These are phyloP conservation scores for Ceratobasidium theobromae DNA, from an alignment of 1,284 basidiomycete genomes.

Conservation along the genomic window DNA sequence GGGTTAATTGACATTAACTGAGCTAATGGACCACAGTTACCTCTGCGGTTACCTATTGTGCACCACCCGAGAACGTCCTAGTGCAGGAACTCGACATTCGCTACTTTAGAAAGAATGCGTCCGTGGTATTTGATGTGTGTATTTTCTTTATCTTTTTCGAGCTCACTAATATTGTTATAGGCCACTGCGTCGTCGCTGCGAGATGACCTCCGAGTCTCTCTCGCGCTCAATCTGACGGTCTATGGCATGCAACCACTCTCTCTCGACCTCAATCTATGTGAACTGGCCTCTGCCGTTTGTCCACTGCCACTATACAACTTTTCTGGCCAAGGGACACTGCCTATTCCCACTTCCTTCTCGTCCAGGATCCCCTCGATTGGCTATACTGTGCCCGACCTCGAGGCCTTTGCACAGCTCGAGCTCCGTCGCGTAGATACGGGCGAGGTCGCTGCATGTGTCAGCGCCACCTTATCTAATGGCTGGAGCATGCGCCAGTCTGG, in stretches of 20 bases:
- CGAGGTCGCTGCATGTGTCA: slow-evolving; percentile 81
- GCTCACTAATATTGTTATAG: slow-evolving; percentile 43
- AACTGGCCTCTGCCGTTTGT: slow-evolving; percentile 71
- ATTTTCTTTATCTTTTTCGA: slow-evolving; percentile 63
- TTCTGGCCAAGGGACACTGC: slow-evolving; percentile 68
- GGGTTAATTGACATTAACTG: not conserved
- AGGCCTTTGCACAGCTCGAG: slow-evolving; percentile 83
- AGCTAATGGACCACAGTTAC: slow-evolving; percentile 54
- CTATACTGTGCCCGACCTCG: slow-evolving; percentile 87
- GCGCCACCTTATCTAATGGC: slow-evolving; percentile 89
- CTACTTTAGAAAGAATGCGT: slow-evolving; percentile 70
- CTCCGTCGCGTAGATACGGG: slow-evolving; percentile 69
- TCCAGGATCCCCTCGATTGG: slow-evolving; percentile 74
- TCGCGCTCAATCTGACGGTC: slow-evolving; percentile 75
- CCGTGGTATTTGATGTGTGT: slow-evolving; percentile 70
- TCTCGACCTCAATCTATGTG: slow-evolving; percentile 65
- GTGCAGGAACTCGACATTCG: slow-evolving; percentile 78
- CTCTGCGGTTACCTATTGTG: slow-evolving; percentile 85
- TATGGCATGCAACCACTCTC: slow-evolving; percentile 81
- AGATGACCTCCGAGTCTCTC: slow-evolving; percentile 73
- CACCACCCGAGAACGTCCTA: slow-evolving; percentile 75
- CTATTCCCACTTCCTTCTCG: slow-evolving; percentile 58
- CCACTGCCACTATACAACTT: slow-evolving; percentile 87
- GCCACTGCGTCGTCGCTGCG: slow-evolving; percentile 45
- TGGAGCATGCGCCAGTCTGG: slow-evolving; percentile 74